These are phyloP conservation scores for Neoboletus magnificus DNA, from an alignment of 768 basidiomycete genomes.

Conservation along the genomic window DNA sequence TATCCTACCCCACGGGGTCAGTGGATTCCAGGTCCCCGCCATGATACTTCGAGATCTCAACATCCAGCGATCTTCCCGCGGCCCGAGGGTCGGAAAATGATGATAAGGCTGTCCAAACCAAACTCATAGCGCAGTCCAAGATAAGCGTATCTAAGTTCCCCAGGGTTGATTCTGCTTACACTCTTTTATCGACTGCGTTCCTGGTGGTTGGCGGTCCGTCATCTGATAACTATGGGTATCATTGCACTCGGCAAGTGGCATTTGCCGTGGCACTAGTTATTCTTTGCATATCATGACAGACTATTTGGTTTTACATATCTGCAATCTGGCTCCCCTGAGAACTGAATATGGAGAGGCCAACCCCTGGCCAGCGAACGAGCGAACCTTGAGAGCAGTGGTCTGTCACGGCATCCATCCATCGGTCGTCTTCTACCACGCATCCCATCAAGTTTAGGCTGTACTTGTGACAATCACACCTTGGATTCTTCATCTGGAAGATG, in stretches of 20 bases:
- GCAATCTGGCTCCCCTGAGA: no score
- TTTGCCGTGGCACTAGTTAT: conserved; percentile 37
- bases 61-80: neutral
- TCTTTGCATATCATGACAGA: no score
- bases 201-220: neutral
- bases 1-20: neutral
- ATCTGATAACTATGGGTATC: conserved; percentile 24
- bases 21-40: neutral
- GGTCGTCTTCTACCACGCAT: neutral
- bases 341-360: neutral
- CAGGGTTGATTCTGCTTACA: conserved; percentile 45
- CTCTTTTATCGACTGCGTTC: conserved; percentile 7
- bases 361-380: neutral
- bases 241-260: conserved; percentile 38
- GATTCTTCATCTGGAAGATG: neutral
- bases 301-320: neutral
- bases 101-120: neutral
- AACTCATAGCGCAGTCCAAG: neutral
- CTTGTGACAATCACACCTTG: neutral
- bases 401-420: neutral
- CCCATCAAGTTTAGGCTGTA: neutral
- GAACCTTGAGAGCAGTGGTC: neutral
- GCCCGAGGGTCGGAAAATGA: neutral
- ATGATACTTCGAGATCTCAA: neutral
- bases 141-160: conserved; percentile 34